Base-by-base conservation (phyloP, 2,329 filamentous ascomycete species). In the Aureobasidium melanogenum region DNA sequence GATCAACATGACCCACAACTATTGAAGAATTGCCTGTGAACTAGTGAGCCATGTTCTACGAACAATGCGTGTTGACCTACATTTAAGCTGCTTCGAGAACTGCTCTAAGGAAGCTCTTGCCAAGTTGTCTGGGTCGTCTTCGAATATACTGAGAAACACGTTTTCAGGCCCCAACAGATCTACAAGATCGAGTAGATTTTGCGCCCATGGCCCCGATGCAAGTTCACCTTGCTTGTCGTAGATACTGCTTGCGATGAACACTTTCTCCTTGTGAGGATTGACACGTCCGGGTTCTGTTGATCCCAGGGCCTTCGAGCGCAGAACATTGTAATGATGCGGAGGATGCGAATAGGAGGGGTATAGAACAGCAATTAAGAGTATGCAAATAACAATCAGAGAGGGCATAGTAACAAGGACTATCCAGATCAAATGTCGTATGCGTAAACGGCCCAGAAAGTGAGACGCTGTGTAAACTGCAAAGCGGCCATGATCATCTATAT, bases 211-310 rank as follows among this genome's bases (percentile, higher is more conserved):
- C 1, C 87, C 87, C 7, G 77, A 74, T 0, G 86, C 81, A 22
- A 91, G 74, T 2, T 79, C 74, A 1, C 85, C 86, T 7, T 77
- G 76, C 22, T 78, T 76, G 67, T 91, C 87, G 66, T 88, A 87
- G 59, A 91, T 78, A 67, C 85, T 88, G 17, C 87, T 83, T 1
- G 85, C 85, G 56, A 91, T 88, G 68, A 88, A 91, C n/a, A 91
- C 76, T 67, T 84, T 87, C 70, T 90, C 85, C 54, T 82, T 77
- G 59, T 76, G 72, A 1, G 76, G 68, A 64, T 85, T 85, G 8
- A 76, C 82, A 50, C 80, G 69, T 3, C 75, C 75, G 9, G 71
- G 69, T 39, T 63, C 34, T 34, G 63, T 61, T 22, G 65, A 66
- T 3, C 64, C 64, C 9, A 69, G 63, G 0, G 73, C 70, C 9